These are phyloP conservation scores for Mortierella sp. DNA, from an alignment of 371 early-diverging fungal species.

Conservation along the genomic window DNA sequence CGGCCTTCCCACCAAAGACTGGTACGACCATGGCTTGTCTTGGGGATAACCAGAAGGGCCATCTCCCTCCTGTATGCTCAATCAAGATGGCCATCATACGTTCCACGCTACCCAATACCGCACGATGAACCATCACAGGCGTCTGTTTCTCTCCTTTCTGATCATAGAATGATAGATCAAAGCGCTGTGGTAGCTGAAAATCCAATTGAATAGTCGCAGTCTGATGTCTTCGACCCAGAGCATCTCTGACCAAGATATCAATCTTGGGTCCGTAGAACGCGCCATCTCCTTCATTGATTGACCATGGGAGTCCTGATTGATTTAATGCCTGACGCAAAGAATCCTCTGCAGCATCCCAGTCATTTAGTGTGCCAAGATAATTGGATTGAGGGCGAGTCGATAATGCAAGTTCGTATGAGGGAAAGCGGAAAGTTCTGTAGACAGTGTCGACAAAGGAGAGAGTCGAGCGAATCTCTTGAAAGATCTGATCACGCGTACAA, in stretches of 20 bases:
- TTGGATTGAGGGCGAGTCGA: slow-evolving; percentile 98
- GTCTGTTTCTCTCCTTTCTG: slow-evolving; percentile 62
- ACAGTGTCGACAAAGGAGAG: slow-evolving; percentile 89
- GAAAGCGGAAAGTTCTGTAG: slow-evolving; percentile 95
- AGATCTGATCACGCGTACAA: slow-evolving; percentile 82
- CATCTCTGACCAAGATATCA: slow-evolving; percentile 98
- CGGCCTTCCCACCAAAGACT: slow-evolving; percentile 65
- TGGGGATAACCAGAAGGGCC: slow-evolving; percentile 99
- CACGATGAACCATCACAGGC: slow-evolving; percentile 97
- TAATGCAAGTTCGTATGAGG: slow-evolving; percentile 86
- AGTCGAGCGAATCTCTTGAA: slow-evolving; percentile 81
- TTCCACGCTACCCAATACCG: slow-evolving; percentile 94
- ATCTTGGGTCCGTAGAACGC: slow-evolving; percentile 99
- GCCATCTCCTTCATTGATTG: slow-evolving; percentile 98
- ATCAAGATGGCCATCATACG: slow-evolving; percentile 96
- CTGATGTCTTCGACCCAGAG: slow-evolving; percentile 93
- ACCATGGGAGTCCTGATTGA: slow-evolving; percentile 85
- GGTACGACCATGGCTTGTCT: slow-evolving; percentile 96
- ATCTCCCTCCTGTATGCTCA: slow-evolving; percentile 90
- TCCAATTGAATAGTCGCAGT: slow-evolving; percentile 99
- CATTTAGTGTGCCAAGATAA: slow-evolving; percentile 93
- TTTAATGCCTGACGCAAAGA: slow-evolving; percentile 86
- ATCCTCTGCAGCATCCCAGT: slow-evolving; percentile 97
- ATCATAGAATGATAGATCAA: slow-evolving; percentile 85
- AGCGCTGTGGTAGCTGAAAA: slow-evolving; percentile 94